Evolutionary conservation across 345 rosid species (phyloP).

Genomic region (Anacardium occidentale): DNA sequence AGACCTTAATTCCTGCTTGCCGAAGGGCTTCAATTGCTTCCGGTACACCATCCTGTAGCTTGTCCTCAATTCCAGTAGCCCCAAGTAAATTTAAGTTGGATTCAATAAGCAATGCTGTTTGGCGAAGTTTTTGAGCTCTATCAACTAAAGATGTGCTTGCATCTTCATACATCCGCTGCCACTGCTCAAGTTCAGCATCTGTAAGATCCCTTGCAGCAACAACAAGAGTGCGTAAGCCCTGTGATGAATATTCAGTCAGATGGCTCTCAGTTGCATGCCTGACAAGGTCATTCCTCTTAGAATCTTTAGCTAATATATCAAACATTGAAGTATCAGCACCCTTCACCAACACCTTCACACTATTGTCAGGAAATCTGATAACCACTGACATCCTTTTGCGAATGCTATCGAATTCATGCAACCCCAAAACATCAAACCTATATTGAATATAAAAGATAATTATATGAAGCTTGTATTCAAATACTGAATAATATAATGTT

Average conservation of each 20-base stretch:
- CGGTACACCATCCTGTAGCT: constrained; percentile 73
- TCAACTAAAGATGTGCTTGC: constrained; percentile 75
- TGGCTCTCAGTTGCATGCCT: constrained; percentile 46
- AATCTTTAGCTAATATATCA: constrained; percentile 40
- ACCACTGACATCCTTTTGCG: constrained; percentile 86
- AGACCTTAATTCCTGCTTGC: constrained; percentile 76
- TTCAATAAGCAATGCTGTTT: constrained; percentile 68
- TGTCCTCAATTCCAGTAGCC: constrained; percentile 74
- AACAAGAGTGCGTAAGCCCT: constrained; percentile 70
- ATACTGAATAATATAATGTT: neutral
- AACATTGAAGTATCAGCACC: constrained; percentile 75
- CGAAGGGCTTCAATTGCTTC: constrained; percentile 79
- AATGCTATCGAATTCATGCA: constrained; percentile 78
- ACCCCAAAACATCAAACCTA: constrained; percentile 74
- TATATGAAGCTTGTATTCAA: constrained; percentile 11
- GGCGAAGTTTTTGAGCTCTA: constrained; percentile 59
- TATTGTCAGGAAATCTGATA: constrained; percentile 60
- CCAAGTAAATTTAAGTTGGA: constrained; percentile 61
- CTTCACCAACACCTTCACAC: constrained; percentile 72
- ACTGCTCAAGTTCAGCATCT: constrained; percentile 58
- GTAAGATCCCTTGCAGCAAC: constrained; percentile 72
- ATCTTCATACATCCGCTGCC: constrained; percentile 64
- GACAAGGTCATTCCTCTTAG: constrained; percentile 33
- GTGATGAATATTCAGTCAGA: constrained; percentile 57
- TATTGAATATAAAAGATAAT: constrained; percentile 12